Evolutionary conservation across 2,329 filamentous ascomycete genomes (phyloP).

Genomic region (Trichoderma sp.): DNA sequence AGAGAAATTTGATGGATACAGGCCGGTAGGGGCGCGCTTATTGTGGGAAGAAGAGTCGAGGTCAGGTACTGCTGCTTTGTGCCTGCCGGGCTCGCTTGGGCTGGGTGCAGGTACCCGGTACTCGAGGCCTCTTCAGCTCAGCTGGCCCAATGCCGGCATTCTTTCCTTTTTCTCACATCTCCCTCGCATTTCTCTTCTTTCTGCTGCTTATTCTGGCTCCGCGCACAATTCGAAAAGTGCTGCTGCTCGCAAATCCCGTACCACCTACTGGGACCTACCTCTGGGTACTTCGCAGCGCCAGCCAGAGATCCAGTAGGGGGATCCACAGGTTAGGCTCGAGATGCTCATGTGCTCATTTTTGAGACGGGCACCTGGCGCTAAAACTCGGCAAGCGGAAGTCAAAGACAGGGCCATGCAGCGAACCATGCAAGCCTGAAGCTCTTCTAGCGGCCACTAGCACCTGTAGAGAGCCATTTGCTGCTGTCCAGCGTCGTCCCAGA

Average conservation of each 20-base stretch:
- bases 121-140: not conserved
- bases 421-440: constrained; percentile 28
- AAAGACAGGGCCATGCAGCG: constrained; percentile 31
- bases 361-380: constrained; percentile 49
- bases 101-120: not conserved
- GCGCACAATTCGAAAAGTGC: not conserved
- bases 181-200: not conserved
- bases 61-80: not conserved
- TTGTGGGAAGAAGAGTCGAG: not conserved
- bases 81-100: not conserved
- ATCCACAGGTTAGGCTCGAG: constrained; percentile 47
- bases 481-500: constrained; percentile 2
- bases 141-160: not conserved
- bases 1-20: constrained; percentile 26
- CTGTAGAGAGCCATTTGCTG: constrained; percentile 6
- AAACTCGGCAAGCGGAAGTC: constrained; percentile 46
- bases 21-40: constrained; percentile 22
- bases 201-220: not conserved
- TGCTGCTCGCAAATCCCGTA: not conserved
- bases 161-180: not conserved
- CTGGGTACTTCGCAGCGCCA: not conserved
- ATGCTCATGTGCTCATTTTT: constrained; percentile 53
- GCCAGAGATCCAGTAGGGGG: constrained; percentile 27
- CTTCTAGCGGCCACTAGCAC: constrained; percentile 19
- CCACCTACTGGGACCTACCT: constrained; percentile 9